Base-by-base conservation (phyloP, 179 eudicot genomes). In the Sideroxylon spinosum region DNA sequence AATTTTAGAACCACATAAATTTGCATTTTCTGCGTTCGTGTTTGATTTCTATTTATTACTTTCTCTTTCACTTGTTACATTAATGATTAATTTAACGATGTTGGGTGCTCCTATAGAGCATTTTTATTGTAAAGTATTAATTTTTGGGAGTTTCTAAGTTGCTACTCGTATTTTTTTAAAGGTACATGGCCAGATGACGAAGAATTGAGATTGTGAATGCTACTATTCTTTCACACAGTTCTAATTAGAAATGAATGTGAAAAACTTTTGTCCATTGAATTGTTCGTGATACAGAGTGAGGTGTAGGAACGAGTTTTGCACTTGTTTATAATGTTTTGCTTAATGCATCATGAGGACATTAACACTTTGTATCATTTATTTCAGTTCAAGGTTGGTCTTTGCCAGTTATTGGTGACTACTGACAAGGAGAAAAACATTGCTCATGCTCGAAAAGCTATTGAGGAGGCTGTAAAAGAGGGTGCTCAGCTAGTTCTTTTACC, bases 401-500 rank as follows among this genome's bases (percentile, higher is more conserved):
- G 98, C 83, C 97, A 95, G 82, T 90, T 95, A 80, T 82, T 86
- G 20, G 97, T 93, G 84, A 95, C 98, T 13, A 87, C 91, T 0
- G 97, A 95, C 82, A 95, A 95, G 85, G 87, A 69, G 73, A 89
- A 91, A 85, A 95, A 95, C 72, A 91, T 95, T 76, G 85, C 64
- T 73, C 98, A 93, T 81, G 98, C 98, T 68, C 88, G 83, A 61
- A 75, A 84, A 74, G 95, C 97, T 16, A 83, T 95, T 56, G 89
- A 86, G 78, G 97, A 91, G 77, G 98, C 95, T 84, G 97, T 91
- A n/a, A 84, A 84, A 66, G 93, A 85, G 90, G 97, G 97, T 75
- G 97, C 97, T 46, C 86, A 89, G 86, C 94, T 95, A 71, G 95
- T 95, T 86, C 78, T 95, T 29, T 83, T 95, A 85, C 97, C 97